A percentile compares a stretch with the other conserved stretches of the same genome.
Evolutionary conservation across 345 rosid species (phyloP).

Genomic region (Noccaea caerulescens): DNA sequence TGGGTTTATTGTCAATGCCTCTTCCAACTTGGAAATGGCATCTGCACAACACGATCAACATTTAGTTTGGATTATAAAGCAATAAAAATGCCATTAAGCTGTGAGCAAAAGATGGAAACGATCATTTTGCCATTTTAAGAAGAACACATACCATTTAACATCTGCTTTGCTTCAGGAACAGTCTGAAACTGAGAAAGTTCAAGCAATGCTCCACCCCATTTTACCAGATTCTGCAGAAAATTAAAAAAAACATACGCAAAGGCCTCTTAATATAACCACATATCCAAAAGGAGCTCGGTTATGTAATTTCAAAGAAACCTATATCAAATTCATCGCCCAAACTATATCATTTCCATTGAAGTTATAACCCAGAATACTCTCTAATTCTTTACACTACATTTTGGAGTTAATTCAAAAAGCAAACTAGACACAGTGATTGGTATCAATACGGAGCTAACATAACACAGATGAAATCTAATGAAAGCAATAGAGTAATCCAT

Average conservation of each 20-base stretch:
- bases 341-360: neutral
- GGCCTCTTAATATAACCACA: neutral
- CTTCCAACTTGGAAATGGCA: conserved; percentile 83
- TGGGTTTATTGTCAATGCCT: conserved; percentile 67
- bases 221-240: conserved; percentile 50
- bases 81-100: neutral
- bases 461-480: neutral
- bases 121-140: neutral
- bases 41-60: conserved; percentile 49
- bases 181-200: conserved; percentile 65
- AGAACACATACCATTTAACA: conserved; percentile 43
- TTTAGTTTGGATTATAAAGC: neutral
- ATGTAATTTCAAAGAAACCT: neutral
- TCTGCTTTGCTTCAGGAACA: conserved; percentile 49
- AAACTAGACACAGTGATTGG: neutral
- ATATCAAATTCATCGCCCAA: neutral
- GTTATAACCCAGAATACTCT: neutral
- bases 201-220: conserved; percentile 66
- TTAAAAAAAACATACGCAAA: neutral
- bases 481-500: neutral
- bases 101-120: neutral
- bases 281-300: neutral
- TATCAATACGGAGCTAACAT: neutral
- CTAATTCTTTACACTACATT: neutral
- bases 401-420: neutral